These are phyloP conservation scores for Dictyostelium purpureum DNA, from an alignment of 78 protist genomes.

Conservation along the genomic window DNA sequence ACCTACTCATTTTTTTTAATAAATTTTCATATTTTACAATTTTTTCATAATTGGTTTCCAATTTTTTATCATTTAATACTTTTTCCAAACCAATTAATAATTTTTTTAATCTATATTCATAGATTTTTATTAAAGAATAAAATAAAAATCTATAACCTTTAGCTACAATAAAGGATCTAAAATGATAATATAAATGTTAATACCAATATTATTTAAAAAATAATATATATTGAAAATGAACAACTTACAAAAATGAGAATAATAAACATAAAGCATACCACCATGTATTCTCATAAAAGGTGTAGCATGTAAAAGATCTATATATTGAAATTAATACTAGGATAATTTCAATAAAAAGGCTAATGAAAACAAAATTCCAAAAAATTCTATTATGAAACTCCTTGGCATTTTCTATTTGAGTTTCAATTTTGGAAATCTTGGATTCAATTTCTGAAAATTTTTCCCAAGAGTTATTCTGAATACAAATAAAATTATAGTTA, in stretches of 20 bases:
- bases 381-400: conserved; percentile 27
- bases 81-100: conserved; percentile 29
- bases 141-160: background rate
- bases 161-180: background rate
- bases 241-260: conserved; percentile 54
- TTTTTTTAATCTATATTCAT: conserved; percentile 35
- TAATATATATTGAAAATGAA: too few species aligned
- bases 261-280: background rate
- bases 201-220: too few species aligned
- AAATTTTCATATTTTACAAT: conserved; percentile 61
- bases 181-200: background rate
- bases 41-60: conserved; percentile 63
- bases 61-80: conserved; percentile 53
- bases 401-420: too few species aligned
- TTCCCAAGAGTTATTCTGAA: too few species aligned
- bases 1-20: background rate
- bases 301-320: background rate
- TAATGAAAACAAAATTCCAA: conserved; percentile 6
- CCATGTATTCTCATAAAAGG: background rate
- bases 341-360: too few species aligned
- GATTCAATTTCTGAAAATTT: too few species aligned
- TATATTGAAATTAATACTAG: too few species aligned
- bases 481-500: too few species aligned
- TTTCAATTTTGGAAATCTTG: too few species aligned
- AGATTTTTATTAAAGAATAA: background rate